Conservation (phyloP, 2,329 filamentous ascomycete genomes). For the Alternaria gaisen region DNA sequence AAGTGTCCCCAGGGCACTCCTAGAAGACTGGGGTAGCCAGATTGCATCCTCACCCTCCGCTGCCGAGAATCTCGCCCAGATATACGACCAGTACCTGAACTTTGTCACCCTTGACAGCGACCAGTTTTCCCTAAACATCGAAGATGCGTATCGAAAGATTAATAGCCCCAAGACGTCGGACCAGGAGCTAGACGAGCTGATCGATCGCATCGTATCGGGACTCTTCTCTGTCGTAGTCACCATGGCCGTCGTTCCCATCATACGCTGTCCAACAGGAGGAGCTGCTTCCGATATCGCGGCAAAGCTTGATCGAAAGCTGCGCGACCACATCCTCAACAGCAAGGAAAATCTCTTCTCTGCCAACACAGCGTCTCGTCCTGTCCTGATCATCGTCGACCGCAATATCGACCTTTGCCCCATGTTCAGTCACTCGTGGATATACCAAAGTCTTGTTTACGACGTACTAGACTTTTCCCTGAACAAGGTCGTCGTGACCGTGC, state of each 20-base stretch:
- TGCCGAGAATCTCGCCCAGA: constrained; percentile 87
- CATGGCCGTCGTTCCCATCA: constrained; percentile 97
- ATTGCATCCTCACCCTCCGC: constrained; percentile 80
- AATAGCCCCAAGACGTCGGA: constrained; percentile 93
- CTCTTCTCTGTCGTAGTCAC: constrained; percentile 99
- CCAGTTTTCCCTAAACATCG: constrained; percentile 66
- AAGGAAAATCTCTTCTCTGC: constrained; percentile 96
- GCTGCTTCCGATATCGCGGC: constrained; percentile 94
- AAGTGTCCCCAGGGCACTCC: constrained; percentile 85
- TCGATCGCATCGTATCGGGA: constrained; percentile 92
- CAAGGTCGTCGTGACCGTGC: constrained; percentile 89
- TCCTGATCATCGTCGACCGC: constrained; percentile 91
- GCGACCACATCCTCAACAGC: constrained; percentile 95
- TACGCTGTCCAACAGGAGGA: constrained; percentile 89
- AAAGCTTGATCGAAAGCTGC: constrained; percentile 92
- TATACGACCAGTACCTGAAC: constrained; percentile 76
- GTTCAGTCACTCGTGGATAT: constrained; percentile 94
- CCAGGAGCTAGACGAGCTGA: constrained; percentile 83
- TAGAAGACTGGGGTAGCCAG: constrained; percentile 93
- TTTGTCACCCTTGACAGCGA: constrained; percentile 6
- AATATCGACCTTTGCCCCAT: constrained; percentile 97
- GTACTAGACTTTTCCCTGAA: constrained; percentile 80
- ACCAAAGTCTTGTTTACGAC: constrained; percentile 18
- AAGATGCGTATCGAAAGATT: constrained; percentile 86
- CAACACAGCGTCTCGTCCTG: constrained; percentile 76